Evolutionary conservation across 208 protist species (phyloP).

Genomic region (Acanthamoeba royreba): DNA sequence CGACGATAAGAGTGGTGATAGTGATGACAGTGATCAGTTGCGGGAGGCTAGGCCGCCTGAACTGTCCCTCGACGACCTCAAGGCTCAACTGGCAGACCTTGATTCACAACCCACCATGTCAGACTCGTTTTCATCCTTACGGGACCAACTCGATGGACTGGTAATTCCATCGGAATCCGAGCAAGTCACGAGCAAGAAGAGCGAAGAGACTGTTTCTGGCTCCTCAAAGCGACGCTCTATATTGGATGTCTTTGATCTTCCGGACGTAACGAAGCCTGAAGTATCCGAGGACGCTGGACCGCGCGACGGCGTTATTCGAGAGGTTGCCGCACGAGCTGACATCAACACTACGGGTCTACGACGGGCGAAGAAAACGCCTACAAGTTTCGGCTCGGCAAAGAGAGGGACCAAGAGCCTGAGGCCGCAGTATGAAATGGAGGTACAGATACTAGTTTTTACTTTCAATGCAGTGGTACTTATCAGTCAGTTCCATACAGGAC

Average conservation of each 20-base stretch:
- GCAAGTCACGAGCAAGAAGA: not conserved
- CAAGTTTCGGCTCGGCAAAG: not conserved
- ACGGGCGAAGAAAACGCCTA: constrained; percentile 15
- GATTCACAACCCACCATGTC: not conserved
- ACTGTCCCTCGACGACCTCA: not conserved
- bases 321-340: not conserved
- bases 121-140: not conserved
- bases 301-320: not conserved
- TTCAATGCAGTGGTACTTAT: not conserved
- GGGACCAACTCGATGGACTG: not conserved
- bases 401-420: not conserved
- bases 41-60: not conserved
- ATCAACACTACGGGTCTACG: not conserved
- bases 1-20: not conserved
- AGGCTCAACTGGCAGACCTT: not conserved
- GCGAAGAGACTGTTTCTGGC: not conserved
- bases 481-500: not conserved
- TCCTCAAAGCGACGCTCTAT: not conserved
- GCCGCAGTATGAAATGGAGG: constrained; percentile 25
- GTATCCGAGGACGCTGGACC: not conserved
- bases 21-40: not conserved
- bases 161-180: not conserved
- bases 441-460: not conserved
- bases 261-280: not conserved
- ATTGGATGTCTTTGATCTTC: not conserved